These are phyloP conservation scores for Papiliotrema laurentii DNA, from an alignment of 1,284 basidiomycete genomes.

Conservation along the genomic window DNA sequence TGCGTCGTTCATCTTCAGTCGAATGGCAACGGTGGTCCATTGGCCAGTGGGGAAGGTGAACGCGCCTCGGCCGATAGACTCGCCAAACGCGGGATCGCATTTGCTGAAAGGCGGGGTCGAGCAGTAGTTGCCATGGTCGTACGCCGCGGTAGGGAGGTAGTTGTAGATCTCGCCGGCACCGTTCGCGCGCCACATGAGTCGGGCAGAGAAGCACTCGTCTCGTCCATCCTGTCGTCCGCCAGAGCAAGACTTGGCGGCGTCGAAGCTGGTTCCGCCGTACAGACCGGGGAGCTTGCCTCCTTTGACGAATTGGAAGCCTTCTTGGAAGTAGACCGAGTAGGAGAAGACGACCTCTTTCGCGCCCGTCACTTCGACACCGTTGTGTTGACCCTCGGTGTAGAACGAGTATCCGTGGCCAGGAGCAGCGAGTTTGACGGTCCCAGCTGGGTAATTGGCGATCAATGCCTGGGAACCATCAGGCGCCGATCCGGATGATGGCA, in stretches of 20 bases:
- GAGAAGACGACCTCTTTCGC: slow-evolving; percentile 40
- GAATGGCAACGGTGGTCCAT: slow-evolving; percentile 60
- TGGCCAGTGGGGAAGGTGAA: slow-evolving; percentile 62
- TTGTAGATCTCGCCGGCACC: slow-evolving; percentile 44
- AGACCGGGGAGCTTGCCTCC: slow-evolving; percentile 51
- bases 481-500: slow-evolving; percentile 22
- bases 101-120: slow-evolving; percentile 20
- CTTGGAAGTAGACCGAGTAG: slow-evolving; percentile 46
- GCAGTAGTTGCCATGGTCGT: slow-evolving; percentile 24
- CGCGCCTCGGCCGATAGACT: slow-evolving; percentile 62
- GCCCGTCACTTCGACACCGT: slow-evolving; percentile 23
- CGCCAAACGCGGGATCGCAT: slow-evolving; percentile 41
- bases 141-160: slow-evolving; percentile 25
- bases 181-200: slow-evolving; percentile 48
- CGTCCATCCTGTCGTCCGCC: slow-evolving; percentile 44
- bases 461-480: slow-evolving; percentile 39
- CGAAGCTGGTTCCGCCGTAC: slow-evolving; percentile 32
- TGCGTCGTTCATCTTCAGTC: slow-evolving; percentile 61
- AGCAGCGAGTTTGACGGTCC: slow-evolving; percentile 24
- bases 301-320: slow-evolving; percentile 45
- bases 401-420: slow-evolving; percentile 33
- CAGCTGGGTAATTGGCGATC: slow-evolving; percentile 34
- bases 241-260: slow-evolving; percentile 41
- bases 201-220: slow-evolving; percentile 44
- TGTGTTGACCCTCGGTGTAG: slow-evolving; percentile 30